Evolutionary conservation across 1,139 yeast genomes (phyloP).

Genomic region (Yamadazyma dushanensis): DNA sequence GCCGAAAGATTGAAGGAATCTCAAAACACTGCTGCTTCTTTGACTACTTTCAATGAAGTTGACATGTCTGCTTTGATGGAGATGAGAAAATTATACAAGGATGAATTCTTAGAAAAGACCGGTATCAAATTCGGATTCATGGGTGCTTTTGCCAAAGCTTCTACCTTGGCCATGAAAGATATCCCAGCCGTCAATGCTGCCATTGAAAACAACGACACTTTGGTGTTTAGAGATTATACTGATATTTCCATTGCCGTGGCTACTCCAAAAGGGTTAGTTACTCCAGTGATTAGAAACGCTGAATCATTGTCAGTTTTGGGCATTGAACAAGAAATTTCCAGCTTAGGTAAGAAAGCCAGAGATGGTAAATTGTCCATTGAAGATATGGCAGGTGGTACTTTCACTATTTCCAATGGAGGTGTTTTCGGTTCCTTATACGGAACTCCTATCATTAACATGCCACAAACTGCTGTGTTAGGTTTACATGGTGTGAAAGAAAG

Average conservation of each 20-base stretch:
- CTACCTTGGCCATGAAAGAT: conserved; percentile 90
- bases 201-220: conserved; percentile 88
- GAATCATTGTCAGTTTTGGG: conserved; percentile 88
- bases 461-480: conserved; percentile 97
- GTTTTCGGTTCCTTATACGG: conserved; percentile 97
- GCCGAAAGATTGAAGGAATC: conserved; percentile 99
- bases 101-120: conserved; percentile 89
- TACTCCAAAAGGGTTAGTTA: conserved; percentile 98
- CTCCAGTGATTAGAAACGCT: conserved; percentile 97
- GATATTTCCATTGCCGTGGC: conserved; percentile 98
- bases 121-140: conserved; percentile 97
- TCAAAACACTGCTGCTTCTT: conserved; percentile 97
- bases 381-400: conserved; percentile 99
- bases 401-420: conserved; percentile 99
- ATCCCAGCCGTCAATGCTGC: conserved; percentile 95
- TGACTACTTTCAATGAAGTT: conserved; percentile 97
- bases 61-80: conserved; percentile 93
- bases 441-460: conserved; percentile 97
- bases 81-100: conserved; percentile 96
- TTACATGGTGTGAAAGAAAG: conserved; percentile 97
- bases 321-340: conserved; percentile 81
- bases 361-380: conserved; percentile 95
- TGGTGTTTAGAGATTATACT: conserved; percentile 94
- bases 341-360: conserved; percentile 90
- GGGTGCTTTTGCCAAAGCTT: conserved; percentile 98